These are phyloP conservation scores for Fraxinus latifolia DNA, from an alignment of 305 asterid genomes.

Conservation along the genomic window DNA sequence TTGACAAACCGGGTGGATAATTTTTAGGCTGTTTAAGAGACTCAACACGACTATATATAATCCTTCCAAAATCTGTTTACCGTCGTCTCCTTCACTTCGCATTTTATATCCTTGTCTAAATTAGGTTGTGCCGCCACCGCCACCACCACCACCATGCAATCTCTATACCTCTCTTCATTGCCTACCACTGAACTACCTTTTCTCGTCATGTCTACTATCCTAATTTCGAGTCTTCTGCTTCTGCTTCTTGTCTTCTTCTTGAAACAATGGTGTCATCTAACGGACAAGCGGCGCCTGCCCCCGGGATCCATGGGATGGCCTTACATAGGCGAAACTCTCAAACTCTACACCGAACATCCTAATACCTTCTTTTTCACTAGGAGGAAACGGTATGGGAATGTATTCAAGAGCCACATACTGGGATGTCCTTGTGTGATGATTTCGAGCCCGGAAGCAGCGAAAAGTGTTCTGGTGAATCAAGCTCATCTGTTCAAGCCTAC, in stretches of 20 bases:
- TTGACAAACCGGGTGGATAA: neutral
- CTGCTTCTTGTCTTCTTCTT: constrained; percentile 2
- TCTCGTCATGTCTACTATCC: neutral
- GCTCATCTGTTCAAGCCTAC: constrained; percentile 68
- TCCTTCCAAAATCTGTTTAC: neutral
- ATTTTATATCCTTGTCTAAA: constrained; percentile 1
- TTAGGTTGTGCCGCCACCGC: constrained; percentile 3
- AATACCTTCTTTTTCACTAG: constrained; percentile 53
- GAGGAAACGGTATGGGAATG: constrained; percentile 54
- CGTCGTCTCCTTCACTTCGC: neutral
- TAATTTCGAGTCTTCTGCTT: neutral
- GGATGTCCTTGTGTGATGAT: constrained; percentile 82
- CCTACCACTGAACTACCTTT: neutral
- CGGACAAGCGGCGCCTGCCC: constrained; percentile 31
- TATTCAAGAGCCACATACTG: constrained; percentile 65
- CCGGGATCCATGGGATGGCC: constrained; percentile 90
- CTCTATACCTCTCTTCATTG: constrained; percentile 1
- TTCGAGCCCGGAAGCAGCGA: constrained; percentile 63
- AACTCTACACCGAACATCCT: constrained; percentile 62
- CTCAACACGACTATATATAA: constrained; percentile 17
- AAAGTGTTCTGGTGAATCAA: constrained; percentile 44
- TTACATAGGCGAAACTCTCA: constrained; percentile 64
- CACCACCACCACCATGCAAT: constrained; percentile 29
- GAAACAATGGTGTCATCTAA: constrained; percentile 1
- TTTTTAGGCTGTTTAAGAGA: constrained; percentile 10